Evolutionary conservation across 805 yeast species (phyloP).

Genomic region (Barnettozyma botsteinii): DNA sequence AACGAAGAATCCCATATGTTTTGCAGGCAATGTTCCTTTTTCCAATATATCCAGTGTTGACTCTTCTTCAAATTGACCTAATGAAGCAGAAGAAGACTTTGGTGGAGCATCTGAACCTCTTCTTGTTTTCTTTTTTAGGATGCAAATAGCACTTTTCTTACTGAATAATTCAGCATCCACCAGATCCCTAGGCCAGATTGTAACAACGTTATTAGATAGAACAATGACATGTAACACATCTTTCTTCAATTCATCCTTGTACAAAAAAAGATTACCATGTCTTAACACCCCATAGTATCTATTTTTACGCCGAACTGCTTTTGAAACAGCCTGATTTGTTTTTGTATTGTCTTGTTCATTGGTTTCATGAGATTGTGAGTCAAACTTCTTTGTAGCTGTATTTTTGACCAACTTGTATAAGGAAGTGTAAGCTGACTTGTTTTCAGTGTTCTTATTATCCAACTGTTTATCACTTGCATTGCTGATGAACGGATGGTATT

Average conservation of each 20-base stretch:
- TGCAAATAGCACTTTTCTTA: slow-evolving; percentile 71
- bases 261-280: slow-evolving; percentile 86
- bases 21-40: slow-evolving; percentile 26
- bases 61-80: slow-evolving; percentile 8
- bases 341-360: slow-evolving; percentile 6
- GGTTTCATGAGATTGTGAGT: slow-evolving; percentile 6
- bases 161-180: slow-evolving; percentile 77
- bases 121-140: slow-evolving; percentile 44
- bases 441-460: slow-evolving; percentile 20
- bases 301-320: slow-evolving; percentile 44
- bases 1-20: slow-evolving; percentile 44
- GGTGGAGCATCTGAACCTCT: slow-evolving; percentile 29
- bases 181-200: slow-evolving; percentile 79
- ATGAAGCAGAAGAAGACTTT: slow-evolving; percentile 25
- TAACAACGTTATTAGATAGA: slow-evolving; percentile 59
- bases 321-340: slow-evolving; percentile 24
- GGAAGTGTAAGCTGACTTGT: slow-evolving; percentile 54
- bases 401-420: slow-evolving; percentile 50
- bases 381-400: slow-evolving; percentile 16
- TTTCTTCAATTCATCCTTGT: slow-evolving; percentile 58
- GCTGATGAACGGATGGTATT: slow-evolving; percentile 47
- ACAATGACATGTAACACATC: slow-evolving; percentile 77
- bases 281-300: slow-evolving; percentile 65
- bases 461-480: slow-evolving; percentile 32
- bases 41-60: slow-evolving; percentile 23